Base-by-base conservation (phyloP, 208 protist species). In the Tritrichomonas foetus region DNA sequence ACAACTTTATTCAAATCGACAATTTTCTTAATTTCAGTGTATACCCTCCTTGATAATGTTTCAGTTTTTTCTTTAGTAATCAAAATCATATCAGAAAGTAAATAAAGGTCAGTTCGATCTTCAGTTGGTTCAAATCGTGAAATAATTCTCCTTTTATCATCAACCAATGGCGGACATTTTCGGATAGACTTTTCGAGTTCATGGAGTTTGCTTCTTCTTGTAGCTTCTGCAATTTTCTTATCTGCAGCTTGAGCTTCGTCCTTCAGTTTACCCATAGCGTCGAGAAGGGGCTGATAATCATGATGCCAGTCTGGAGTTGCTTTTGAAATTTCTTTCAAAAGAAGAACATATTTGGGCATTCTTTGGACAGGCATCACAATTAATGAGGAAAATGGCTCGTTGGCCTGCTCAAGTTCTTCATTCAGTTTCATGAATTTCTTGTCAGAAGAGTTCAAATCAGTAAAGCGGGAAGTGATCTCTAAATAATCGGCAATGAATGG, bases 301-400 rank as follows among this genome's bases (percentile, higher is more conserved):
- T 25, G 1, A n/a, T 84, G 74, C 41, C 36, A 84, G 22, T 84
- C 74, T 22, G 74, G 74, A 53, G 74, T 84, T n/a, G 74, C 74
- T n/a, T 84, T 84, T n/a, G n/a, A n/a, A 20, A 84, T 53, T 44
- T 84, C 74, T 1, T 30, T 2, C 1, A 84, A 30, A 13, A 84
- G 20, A 33, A 84, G 36, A 53, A 53, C 44, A 53, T 84, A 84
- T 53, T 84, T 84, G 22, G 74, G 74, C 74, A 84, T 84, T 22
- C 74, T 5, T n/a, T 84, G 74, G 9, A 84, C 74, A 33, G 74
- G 74, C 74, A 53, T 53, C 9, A 84, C n/a, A 22, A 84, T n/a
- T 53, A 84, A 11, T 25, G 74, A 84, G 25, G 74, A 84, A n/a
- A 84, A 47, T 84, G 74, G 74, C 20, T 78, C 25, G 53, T 33